These are phyloP conservation scores for Austroboletus rostrupii DNA, from an alignment of 1,284 basidiomycete genomes.

Conservation along the genomic window DNA sequence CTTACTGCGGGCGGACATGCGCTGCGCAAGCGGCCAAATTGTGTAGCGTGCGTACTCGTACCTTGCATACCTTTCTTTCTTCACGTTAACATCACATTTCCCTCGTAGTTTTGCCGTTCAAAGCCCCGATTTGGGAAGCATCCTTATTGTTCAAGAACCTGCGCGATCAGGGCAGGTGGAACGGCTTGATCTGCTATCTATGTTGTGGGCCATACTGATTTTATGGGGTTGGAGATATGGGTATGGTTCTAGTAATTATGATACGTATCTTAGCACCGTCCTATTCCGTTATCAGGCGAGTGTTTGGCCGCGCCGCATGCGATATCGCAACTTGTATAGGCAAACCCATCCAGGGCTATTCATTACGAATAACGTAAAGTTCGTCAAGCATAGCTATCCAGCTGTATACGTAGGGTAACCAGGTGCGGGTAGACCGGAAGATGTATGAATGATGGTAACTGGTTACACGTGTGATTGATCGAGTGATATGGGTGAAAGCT, in stretches of 20 bases:
- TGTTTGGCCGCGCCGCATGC: background rate
- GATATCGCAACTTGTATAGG: background rate
- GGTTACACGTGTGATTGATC: background rate
- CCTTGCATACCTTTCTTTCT: background rate
- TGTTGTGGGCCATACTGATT: background rate
- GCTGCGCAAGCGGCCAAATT: constrained; percentile 41
- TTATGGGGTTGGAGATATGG: background rate
- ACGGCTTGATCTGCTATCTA: constrained; percentile 9
- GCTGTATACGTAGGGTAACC: background rate
- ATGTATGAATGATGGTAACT: background rate
- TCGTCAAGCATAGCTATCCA: background rate
- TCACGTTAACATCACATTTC: constrained; percentile 2
- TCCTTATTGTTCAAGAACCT: constrained; percentile 32
- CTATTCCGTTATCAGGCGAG: constrained; percentile 3
- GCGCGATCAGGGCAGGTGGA: constrained; percentile 25
- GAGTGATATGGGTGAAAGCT: too few relatives aligned
- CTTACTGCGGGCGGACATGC: constrained; percentile 61
- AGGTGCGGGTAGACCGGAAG: background rate
- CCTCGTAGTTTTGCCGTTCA: constrained; percentile 26
- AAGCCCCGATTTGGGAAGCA: constrained; percentile 34
- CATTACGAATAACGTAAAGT: background rate
- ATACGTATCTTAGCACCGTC: constrained; percentile 18
- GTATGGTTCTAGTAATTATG: constrained; percentile 20
- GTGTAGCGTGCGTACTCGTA: constrained; percentile 24
- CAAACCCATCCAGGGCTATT: background rate